These are phyloP conservation scores for Mycena floridula DNA, from an alignment of 768 basidiomycete genomes.

Conservation along the genomic window DNA sequence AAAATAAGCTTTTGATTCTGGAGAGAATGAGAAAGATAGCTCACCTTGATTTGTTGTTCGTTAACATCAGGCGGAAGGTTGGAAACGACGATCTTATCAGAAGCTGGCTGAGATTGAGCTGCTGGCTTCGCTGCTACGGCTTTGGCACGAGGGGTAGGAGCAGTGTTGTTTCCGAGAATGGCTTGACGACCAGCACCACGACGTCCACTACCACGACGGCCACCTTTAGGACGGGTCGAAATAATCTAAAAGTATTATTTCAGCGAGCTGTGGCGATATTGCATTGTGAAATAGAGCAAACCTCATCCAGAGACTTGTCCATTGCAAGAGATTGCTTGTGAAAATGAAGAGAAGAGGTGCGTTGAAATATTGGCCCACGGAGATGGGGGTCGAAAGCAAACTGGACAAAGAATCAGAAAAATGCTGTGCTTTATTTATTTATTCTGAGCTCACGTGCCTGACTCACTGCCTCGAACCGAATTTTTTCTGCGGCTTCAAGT, in stretches of 20 bases:
- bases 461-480: background rate
- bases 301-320: conserved; percentile 85
- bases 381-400: conserved; percentile 1
- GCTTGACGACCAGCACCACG: conserved; percentile 47
- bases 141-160: conserved; percentile 16
- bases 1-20: conserved; percentile 2
- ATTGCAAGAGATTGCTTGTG: conserved; percentile 30
- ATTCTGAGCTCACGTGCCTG: background rate
- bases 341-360: too few relatives aligned
- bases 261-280: conserved; percentile 15
- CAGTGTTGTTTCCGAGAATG: conserved; percentile 43
- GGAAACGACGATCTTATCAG: conserved; percentile 94
- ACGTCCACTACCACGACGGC: conserved; percentile 32
- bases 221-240: conserved; percentile 45
- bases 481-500: background rate
- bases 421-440: background rate
- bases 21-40: conserved; percentile 14
- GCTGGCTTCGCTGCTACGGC: conserved; percentile 31
- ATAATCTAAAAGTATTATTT: conserved; percentile 56
- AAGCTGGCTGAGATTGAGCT: conserved; percentile 28
- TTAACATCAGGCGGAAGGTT: conserved; percentile 93
- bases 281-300: conserved; percentile 27
- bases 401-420: conserved; percentile 1
- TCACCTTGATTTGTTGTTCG: conserved; percentile 87
- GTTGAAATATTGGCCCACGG: too few relatives aligned